Base-by-base conservation (phyloP, 2,329 filamentous ascomycete genomes). In the Gnomoniopsis smithogilvyi region DNA sequence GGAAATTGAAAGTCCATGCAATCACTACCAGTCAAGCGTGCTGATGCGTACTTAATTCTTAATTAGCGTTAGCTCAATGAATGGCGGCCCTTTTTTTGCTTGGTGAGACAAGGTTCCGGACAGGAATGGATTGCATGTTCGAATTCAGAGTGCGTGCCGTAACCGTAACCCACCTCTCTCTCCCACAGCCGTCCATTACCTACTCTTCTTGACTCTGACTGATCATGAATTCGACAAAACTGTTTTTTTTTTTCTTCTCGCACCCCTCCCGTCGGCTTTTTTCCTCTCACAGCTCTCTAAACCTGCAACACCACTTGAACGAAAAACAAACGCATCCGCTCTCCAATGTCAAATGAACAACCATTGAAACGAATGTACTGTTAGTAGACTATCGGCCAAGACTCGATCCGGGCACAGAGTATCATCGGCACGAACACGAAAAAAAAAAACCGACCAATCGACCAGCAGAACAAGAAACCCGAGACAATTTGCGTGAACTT, bases 401-500 rank as follows among this genome's bases (percentile, higher is more conserved):
- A 43, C 54, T 58, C 54, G 52, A 58, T 46, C 54, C 45, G 49
- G 50, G 50, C 50, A 51, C 47, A 43, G 26, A 15, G 56, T 53
- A 43, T 58, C 43, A 56, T 56, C 51, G 49, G 58, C 48, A 30
- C 26, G 26, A 30, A 30, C 26, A 30, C 26, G 26, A 30, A 30
- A 30, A 30, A 60, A 55, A 51, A 43, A n/a, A 41, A 14, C 8
- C 36, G 36, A 41, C 36, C 36, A 41, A 41, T n/a, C 36, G 36
- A 30, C 26, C 26, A 30, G 4, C 26, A 8, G 26, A 30, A n/a
- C 34, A 36, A 41, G 26, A 30, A 30, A 4, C 26, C 36, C 61
- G 38, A 52, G 50, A 38, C 60, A 60, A 63, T 54, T 63, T 58
- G 56, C 60, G n/a, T 61, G 36, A n/a, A n/a, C n/a, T 41, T 41